These are phyloP conservation scores for Paracoccidioides lutzii DNA, from an alignment of 2,329 filamentous ascomycete species.

Conservation along the genomic window DNA sequence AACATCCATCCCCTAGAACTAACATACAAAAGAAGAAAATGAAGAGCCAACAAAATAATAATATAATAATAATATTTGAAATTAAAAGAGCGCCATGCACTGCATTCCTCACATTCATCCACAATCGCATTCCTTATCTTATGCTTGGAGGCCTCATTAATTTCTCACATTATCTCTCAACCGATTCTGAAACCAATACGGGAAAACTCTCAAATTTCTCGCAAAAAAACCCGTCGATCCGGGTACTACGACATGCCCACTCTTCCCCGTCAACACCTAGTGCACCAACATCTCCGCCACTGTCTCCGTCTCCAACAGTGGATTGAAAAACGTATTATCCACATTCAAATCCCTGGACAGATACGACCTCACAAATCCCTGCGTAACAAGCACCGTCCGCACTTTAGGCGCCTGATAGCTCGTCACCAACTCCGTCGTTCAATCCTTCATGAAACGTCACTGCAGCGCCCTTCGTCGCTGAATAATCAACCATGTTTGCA, in stretches of 20 bases:
- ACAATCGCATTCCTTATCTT: background rate
- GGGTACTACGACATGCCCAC: conserved; percentile 46
- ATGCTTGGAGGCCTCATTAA: conserved; percentile 13
- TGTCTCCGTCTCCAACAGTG: conserved; percentile 45
- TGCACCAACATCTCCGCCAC: conserved; percentile 52
- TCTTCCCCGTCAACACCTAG: conserved; percentile 46
- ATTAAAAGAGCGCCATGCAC: too few relatives aligned
- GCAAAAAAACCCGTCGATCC: conserved; percentile 33
- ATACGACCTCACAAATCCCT: conserved; percentile 49
- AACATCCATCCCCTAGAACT: too few relatives aligned
- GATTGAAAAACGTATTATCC: conserved; percentile 39
- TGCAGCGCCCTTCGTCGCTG: conserved; percentile 52
- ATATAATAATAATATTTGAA: too few relatives aligned
- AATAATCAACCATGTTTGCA: conserved; percentile 56
- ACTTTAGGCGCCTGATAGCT: conserved; percentile 51
- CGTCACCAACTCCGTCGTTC: conserved; percentile 42
- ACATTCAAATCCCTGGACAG: conserved; percentile 47
- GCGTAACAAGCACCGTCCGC: conserved; percentile 53
- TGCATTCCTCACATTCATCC: too few relatives aligned
- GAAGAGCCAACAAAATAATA: too few relatives aligned
- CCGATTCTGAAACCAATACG: conserved; percentile 50
- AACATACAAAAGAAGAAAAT: too few relatives aligned
- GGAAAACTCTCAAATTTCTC: conserved; percentile 36
- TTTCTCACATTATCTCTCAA: conserved; percentile 32
- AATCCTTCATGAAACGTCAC: conserved; percentile 56